Evolutionary conservation across 352 stramenopile genomes (phyloP).

Genomic region (Phytopythium oedochilum): DNA sequence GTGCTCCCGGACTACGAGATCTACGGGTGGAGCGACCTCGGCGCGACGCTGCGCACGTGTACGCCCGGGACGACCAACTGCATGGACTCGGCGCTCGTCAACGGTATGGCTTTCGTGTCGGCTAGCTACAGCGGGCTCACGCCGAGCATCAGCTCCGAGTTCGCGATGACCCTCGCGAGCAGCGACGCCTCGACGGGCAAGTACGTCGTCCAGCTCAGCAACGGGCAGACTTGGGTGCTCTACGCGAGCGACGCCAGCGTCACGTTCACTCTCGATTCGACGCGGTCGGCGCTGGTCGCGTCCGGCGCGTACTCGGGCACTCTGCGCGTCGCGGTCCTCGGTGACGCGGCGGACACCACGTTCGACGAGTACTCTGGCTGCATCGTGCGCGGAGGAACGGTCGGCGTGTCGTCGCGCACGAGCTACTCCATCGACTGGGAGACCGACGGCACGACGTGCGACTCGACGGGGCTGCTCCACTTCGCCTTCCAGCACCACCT

Average conservation of each 20-base stretch:
- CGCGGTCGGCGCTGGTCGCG: constrained; percentile 35
- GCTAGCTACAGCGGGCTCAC: constrained; percentile 54
- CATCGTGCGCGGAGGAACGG: constrained; percentile 42
- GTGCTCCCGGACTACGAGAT: constrained; percentile 53
- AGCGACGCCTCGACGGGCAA: constrained; percentile 32
- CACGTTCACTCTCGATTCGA: constrained; percentile 36
- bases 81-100: constrained; percentile 55
- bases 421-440: constrained; percentile 61
- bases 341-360: constrained; percentile 22
- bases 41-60: constrained; percentile 54
- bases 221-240: constrained; percentile 74
- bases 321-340: constrained; percentile 51
- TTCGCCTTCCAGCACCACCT: constrained; percentile 68
- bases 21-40: constrained; percentile 60
- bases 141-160: constrained; percentile 39
- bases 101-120: constrained; percentile 71
- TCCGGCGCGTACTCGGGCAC: constrained; percentile 37
- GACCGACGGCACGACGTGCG: constrained; percentile 38
- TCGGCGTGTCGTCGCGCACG: constrained; percentile 53
- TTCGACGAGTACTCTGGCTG: constrained; percentile 59
- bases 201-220: constrained; percentile 55
- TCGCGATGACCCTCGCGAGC: constrained; percentile 42
- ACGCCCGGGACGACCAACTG: constrained; percentile 23
- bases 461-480: constrained; percentile 41
- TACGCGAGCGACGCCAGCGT: constrained; percentile 40